Conservation (phyloP, 2,329 filamentous ascomycete genomes). For the Colletotrichum neosansevieriae region DNA sequence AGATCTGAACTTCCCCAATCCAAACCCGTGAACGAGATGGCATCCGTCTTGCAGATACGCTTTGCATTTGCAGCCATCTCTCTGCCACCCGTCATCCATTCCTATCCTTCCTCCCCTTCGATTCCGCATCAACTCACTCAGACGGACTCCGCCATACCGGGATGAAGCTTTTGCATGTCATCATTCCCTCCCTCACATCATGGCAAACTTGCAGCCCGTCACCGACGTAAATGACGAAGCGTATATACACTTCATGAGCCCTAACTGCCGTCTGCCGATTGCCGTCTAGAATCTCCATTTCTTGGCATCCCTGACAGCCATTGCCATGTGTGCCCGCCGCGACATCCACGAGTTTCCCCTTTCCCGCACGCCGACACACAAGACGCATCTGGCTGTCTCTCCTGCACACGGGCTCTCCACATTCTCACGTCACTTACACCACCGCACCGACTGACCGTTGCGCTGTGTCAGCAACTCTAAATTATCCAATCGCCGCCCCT, state of each 20-base stretch:
- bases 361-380: slow-evolving; percentile 11
- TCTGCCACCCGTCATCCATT: slow-evolving; percentile 22
- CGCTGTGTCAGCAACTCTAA: slow-evolving; percentile 18
- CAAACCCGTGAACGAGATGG: not conserved
- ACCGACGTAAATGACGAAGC: slow-evolving; percentile 4
- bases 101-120: not conserved
- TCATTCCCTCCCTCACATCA: not conserved
- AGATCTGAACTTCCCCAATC: not conserved
- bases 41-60: slow-evolving; percentile 26
- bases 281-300: slow-evolving; percentile 6
- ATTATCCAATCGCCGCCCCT: not conserved
- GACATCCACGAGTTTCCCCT: not conserved
- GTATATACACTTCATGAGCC: not conserved
- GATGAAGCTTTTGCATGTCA: slow-evolving; percentile 26
- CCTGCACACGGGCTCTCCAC: not conserved
- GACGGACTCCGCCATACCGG: slow-evolving; percentile 9
- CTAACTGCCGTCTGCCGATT: slow-evolving; percentile 9
- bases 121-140: not conserved
- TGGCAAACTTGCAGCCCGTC: slow-evolving; percentile 2
- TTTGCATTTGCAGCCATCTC: slow-evolving; percentile 31
- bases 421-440: slow-evolving; percentile 14
- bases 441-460: not conserved
- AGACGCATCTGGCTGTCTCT: too few relatives aligned
- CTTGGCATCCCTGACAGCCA: slow-evolving; percentile 18
- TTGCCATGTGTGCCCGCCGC: slow-evolving; percentile 10